Base-by-base conservation (phyloP, 1,284 basidiomycete species). In the Tylopilus orsonianus region DNA sequence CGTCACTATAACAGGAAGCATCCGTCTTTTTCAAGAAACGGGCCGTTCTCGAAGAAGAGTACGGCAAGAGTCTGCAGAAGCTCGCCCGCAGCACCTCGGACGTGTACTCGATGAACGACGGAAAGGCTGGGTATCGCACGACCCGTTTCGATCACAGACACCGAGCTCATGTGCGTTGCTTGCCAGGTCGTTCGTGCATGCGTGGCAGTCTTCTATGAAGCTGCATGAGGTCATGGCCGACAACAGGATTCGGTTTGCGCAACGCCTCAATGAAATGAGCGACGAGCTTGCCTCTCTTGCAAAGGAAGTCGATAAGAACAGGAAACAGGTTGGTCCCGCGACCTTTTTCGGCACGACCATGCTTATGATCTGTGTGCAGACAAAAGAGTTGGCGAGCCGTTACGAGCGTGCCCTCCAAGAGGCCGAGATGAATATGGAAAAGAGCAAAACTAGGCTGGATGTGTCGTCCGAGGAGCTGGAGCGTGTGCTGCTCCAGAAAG, bases 401-500 rank as follows among this genome's bases (percentile, higher is more conserved):
- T 92, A 96, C 60, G 96, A 99, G 65, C 82, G 87, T 48, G 82
- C 84, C 24, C 72, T 99, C 27, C 85, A 90, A 60, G 96, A 99
- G 53, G 89, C 93, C n/a, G 94, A 98, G 66, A 66, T 75, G 6
- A 69, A 80, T 36, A 93, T 92, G 50, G 97, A 98, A 51, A 98
- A 97, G 73, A 85, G 86, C 63, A 94, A 95, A 67, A 70, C 74
- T 42, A 83, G 94, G 1, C 83, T 98, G 52, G 96, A 99, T 57
- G 67, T 86, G 2, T 89, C 92, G 0, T 93, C 92, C 0, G 97
- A 99, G 68, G 97, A 99, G 63, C 74, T 99, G 23, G 97, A 97
- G 67, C 84, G 95, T 13, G 75, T 98, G n/a, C 71, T 99, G 2
- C 74, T 98, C 7, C 84, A 94, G 65, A 98, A 99, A 70, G 92